A percentile compares a stretch with the other conserved stretches of the same genome.
Conservation (phyloP, 208 protist genomes). For the Trypanosoma cruzi region DNA sequence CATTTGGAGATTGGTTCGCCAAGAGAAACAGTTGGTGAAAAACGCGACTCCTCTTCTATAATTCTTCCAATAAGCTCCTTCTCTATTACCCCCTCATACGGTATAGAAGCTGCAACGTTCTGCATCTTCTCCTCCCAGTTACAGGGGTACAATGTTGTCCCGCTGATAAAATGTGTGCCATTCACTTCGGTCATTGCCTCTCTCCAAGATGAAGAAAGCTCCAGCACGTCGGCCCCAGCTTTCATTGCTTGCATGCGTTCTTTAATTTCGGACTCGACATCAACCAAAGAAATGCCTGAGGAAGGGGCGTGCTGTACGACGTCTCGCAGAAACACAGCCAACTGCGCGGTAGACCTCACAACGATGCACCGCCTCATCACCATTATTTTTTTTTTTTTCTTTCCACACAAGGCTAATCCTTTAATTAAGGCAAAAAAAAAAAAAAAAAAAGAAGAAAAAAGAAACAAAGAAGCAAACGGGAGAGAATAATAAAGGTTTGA, state of each 20-base stretch:
- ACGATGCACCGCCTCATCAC: conserved; percentile 18
- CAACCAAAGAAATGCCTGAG: conserved; percentile 27
- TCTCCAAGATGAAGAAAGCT: conserved; percentile 6
- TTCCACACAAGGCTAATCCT: not conserved
- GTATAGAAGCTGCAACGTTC: conserved; percentile 37
- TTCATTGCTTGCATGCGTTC: conserved; percentile 8
- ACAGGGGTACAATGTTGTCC: conserved; percentile 30
- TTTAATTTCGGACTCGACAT: conserved; percentile 25
- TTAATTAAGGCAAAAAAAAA: not conserved
- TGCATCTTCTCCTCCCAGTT: conserved; percentile 51
- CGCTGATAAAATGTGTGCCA: conserved; percentile 21
- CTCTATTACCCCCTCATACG: conserved; percentile 72
- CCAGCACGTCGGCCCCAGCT: not conserved
- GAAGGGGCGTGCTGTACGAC: conserved; percentile 18
- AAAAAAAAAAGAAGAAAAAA: not conserved
- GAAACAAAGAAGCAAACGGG: not conserved
- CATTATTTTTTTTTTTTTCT: too few relatives aligned
- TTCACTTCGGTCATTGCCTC: conserved; percentile 19
- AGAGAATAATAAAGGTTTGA: too few relatives aligned
- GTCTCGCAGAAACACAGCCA: conserved; percentile 17
- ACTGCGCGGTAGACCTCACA: not conserved
- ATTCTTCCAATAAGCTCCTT: conserved; percentile 35
- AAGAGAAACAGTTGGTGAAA: conserved; percentile 23
- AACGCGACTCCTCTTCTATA: conserved; percentile 15
- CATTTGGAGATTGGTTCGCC: conserved; percentile 39